Conservation (phyloP, 805 yeast genomes). For the Cyberlindnera americana region DNA sequence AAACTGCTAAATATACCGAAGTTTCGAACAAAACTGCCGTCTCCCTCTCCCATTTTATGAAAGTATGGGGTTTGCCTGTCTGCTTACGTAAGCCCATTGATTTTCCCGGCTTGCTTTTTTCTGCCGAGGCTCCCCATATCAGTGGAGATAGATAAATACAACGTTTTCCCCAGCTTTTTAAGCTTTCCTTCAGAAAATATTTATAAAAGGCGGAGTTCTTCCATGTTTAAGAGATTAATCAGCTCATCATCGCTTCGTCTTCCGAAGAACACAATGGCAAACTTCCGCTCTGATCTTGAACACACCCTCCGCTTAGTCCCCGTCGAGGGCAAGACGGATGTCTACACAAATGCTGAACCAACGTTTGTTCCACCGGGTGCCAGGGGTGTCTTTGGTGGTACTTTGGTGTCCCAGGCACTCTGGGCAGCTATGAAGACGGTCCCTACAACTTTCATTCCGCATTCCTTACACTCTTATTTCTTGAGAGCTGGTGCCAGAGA, state of each 20-base stretch:
- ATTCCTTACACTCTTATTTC: conserved; percentile 62
- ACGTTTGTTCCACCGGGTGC: conserved; percentile 47
- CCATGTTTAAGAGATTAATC: not conserved
- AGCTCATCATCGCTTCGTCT: not conserved
- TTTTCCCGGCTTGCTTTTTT: too few relatives aligned
- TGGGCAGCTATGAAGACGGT: conserved; percentile 55
- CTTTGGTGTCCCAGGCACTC: conserved; percentile 61
- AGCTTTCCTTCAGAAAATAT: too few relatives aligned
- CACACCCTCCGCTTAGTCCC: conserved; percentile 14
- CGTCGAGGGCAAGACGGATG: conserved; percentile 11
- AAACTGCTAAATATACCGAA: too few relatives aligned
- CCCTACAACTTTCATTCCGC: conserved; percentile 46
- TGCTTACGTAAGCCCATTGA: too few relatives aligned
- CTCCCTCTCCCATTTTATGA: too few relatives aligned
- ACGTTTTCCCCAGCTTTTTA: too few relatives aligned
- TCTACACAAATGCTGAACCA: conserved; percentile 16
- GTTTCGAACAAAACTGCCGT: too few relatives aligned
- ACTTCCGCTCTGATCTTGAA: conserved; percentile 17
- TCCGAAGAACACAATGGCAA: conserved; percentile 6
- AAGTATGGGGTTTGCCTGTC: too few relatives aligned
- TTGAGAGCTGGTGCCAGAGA: conserved; percentile 48
- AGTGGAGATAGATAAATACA: too few relatives aligned
- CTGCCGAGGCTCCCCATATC: too few relatives aligned
- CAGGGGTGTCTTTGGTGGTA: conserved; percentile 70
- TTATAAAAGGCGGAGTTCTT: too few relatives aligned